Conservation (phyloP, 2,329 filamentous ascomycete species). For the Xylaria sp. region DNA sequence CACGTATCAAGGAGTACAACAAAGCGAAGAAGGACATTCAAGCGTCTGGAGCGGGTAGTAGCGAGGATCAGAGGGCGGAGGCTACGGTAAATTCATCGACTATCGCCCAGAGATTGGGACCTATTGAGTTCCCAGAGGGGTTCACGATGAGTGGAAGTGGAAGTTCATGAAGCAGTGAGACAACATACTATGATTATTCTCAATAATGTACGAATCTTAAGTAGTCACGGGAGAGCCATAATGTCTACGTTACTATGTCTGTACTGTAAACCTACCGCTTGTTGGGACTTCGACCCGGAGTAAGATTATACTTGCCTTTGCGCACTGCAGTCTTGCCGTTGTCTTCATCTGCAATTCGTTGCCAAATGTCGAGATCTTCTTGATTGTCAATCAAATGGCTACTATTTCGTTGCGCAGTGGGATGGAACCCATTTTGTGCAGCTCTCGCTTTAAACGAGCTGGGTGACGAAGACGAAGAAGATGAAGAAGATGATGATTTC, state of each 20-base stretch:
- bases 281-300: not conserved
- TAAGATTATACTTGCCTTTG: conserved; percentile 14
- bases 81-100: conserved; percentile 33
- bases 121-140: conserved; percentile 41
- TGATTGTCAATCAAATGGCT: not conserved
- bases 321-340: conserved; percentile 14
- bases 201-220: not conserved
- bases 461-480: not conserved
- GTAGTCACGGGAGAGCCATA: not conserved
- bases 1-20: conserved; percentile 56
- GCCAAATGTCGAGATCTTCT: conserved; percentile 39
- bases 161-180: not conserved
- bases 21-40: conserved; percentile 53
- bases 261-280: not conserved
- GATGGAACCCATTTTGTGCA: not conserved
- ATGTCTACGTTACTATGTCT: not conserved
- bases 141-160: conserved; percentile 29
- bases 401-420: not conserved
- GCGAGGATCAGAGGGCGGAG: conserved; percentile 8
- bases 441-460: not conserved
- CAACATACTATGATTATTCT: not conserved
- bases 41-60: conserved; percentile 23
- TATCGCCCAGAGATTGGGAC: conserved; percentile 43
- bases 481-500: not conserved
- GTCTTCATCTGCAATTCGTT: conserved; percentile 32